phyloP scores from a whole-genome alignment of 2,329 filamentous ascomycete species.

The Sporothrix inflata region DNA sequence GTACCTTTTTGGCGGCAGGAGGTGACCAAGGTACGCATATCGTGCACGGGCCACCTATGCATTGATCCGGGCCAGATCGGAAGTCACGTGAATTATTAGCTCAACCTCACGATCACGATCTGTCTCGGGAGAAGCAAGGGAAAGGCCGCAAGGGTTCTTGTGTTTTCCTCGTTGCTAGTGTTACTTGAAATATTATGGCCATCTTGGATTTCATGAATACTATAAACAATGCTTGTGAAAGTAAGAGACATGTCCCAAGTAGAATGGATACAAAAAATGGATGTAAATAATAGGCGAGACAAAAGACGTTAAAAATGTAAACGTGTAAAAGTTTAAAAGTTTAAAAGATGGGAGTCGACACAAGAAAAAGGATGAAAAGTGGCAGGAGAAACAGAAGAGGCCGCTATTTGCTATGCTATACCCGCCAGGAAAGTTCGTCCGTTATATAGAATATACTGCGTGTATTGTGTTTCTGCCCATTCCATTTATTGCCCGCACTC shows the following conservation, averaged over 20 bases:
- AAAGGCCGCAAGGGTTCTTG: neutral
- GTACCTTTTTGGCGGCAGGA: neutral
- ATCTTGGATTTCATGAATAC: no score
- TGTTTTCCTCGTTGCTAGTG: neutral
- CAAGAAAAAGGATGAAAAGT: constrained; percentile 3
- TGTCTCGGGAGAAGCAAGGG: neutral
- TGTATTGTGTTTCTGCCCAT: neutral
- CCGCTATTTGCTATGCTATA: constrained; percentile 3
- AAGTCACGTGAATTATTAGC: neutral
- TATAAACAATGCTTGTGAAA: no score
- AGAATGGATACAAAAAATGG: neutral
- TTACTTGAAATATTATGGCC: no score
- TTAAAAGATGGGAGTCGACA: neutral
- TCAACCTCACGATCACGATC: neutral
- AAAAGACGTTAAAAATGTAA: neutral
- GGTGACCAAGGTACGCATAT: neutral
- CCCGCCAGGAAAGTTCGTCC: neutral
- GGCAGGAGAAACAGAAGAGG: constrained; percentile 6
- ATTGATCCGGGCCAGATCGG: constrained; percentile 7
- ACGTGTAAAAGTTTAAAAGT: neutral
- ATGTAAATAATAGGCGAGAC: neutral
- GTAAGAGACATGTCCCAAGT: neutral
- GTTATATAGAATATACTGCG: constrained; percentile 6
- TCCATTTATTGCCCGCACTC: neutral
- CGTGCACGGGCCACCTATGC: neutral